Percentiles rank a stretch among this genome's conserved stretches.
These are phyloP conservation scores for Candida mattraensis DNA, from an alignment of 805 yeast species.

Conservation along the genomic window DNA sequence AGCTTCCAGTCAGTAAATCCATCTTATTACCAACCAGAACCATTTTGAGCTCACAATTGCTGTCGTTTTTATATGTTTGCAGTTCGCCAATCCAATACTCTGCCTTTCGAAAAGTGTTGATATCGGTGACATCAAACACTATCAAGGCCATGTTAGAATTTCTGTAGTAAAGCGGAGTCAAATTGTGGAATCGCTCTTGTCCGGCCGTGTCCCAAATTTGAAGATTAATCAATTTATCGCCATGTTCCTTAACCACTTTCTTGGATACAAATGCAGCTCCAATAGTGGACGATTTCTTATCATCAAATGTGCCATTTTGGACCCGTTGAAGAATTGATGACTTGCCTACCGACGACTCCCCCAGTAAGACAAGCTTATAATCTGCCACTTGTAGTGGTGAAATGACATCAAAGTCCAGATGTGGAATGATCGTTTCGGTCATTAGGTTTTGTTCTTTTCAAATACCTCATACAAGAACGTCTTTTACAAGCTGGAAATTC, in stretches of 20 bases:
- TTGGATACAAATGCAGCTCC: slow-evolving; percentile 99
- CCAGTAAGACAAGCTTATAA: slow-evolving; percentile 37
- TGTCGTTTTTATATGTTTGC: slow-evolving; percentile 29
- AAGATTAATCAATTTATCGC: slow-evolving; percentile 42
- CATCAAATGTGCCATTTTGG: slow-evolving; percentile 69
- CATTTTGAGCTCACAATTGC: slow-evolving; percentile 30
- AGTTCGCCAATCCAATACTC: slow-evolving; percentile 90
- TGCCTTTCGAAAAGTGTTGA: slow-evolving; percentile 60
- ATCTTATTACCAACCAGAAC: slow-evolving; percentile 78
- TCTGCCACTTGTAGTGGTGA: slow-evolving; percentile 33
- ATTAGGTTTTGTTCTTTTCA: slow-evolving; percentile 4
- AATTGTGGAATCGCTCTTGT: slow-evolving; percentile 79
- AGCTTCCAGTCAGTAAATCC: slow-evolving; percentile 49
- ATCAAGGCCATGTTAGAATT: slow-evolving; percentile 83
- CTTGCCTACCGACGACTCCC: slow-evolving; percentile 64
- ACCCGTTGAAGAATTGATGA: slow-evolving; percentile 81
- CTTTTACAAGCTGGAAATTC: background rate
- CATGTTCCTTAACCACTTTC: slow-evolving; percentile 45
- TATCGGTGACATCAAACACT: slow-evolving; percentile 77
- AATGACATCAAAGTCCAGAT: slow-evolving; percentile 10
- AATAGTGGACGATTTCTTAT: slow-evolving; percentile 83
- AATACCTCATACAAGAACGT: too few species aligned
- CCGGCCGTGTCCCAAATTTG: slow-evolving; percentile 98
- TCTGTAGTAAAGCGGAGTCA: slow-evolving; percentile 82
- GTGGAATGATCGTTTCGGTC: slow-evolving; percentile 21